Base-by-base conservation (phyloP, 2,329 filamentous ascomycete species). In the Cordyceps cateniannulata region DNA sequence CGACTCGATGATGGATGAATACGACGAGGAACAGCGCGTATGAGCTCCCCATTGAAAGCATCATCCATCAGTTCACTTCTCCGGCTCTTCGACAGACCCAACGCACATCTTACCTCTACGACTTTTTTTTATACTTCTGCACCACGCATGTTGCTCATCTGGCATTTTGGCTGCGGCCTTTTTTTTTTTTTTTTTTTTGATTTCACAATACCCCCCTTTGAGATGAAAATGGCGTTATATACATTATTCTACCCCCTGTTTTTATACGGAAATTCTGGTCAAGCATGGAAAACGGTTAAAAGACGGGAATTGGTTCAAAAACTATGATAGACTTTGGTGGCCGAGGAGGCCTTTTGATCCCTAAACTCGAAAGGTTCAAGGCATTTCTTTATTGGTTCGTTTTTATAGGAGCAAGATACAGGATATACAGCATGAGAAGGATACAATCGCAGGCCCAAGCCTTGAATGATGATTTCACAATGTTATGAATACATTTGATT, bases 1-100 rank as follows among this genome's bases (percentile, higher is more conserved):
- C 51, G 72, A 73, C 18, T 62, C 68, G 25, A 68, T 73, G 38
- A 65, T 71, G 32, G 67, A 70, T 59, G 70, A 71, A 52, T 72
- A 72, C 47, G 69, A 69, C 54, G 67, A 57, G 20, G 24, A 73
- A n/a, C 63, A 68, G 54, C 67, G 66, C 40, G 71, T 71, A 45
- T 75, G 62, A 69, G 49, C 2, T 10, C 49, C 55, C 48, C 56
- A 56, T 20, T 45, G 35, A 61, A 58, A 51, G 64, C 53, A 54
- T 61, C 62, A 35, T 35, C 58, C 59, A 61, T 62, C 40, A 49
- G 44, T 60, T 58, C 48, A 42, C 47, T 50, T 48, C 58, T 50
- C 44, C 44, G 32, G 42, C 44, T 61, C 45, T 32, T 61, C 20
- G 51, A 55, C 52, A 56, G 45, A 51, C n/a, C 42, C 42, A 51